These are phyloP conservation scores for Solanum piurae DNA, from an alignment of 257 asterid genomes.

Conservation along the genomic window DNA sequence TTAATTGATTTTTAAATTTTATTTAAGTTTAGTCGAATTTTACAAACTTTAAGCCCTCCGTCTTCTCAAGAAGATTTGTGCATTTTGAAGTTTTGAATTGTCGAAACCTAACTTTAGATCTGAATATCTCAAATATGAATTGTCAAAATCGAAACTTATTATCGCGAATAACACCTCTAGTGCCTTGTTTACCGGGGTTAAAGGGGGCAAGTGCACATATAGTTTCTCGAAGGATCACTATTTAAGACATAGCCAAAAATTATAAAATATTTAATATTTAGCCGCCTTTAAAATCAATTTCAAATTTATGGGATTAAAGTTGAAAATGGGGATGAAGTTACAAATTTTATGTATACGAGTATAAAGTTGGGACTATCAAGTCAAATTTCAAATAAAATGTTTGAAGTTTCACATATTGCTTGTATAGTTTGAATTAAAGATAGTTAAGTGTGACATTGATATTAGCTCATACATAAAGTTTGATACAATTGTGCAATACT, in stretches of 20 bases:
- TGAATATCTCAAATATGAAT: background rate
- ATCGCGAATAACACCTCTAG: background rate
- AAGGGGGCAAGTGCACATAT: background rate
- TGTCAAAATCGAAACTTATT: fast-evolving
- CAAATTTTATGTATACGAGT: background rate
- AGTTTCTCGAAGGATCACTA: background rate
- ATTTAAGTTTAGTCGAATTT: background rate
- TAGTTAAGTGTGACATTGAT: too few species aligned
- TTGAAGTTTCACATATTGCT: too few species aligned
- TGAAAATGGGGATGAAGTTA: background rate
- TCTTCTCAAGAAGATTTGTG: background rate
- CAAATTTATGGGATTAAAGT: background rate
- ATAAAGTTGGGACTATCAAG: background rate
- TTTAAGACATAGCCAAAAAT: background rate
- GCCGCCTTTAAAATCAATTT: background rate
- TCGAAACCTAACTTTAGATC: background rate
- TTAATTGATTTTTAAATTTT: too few species aligned
- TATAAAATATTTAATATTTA: background rate
- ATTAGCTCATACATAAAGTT: too few species aligned
- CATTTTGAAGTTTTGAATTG: background rate
- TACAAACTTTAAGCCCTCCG: background rate
- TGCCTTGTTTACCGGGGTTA: background rate
- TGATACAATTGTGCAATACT: too few species aligned
- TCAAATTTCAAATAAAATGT: background rate
- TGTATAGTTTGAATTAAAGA: too few species aligned